Evolutionary conservation across 2,329 filamentous ascomycete genomes (phyloP), one percentile per base, ranked within the genome.

Genomic region (Cladosporium sphaerospermum): DNA sequence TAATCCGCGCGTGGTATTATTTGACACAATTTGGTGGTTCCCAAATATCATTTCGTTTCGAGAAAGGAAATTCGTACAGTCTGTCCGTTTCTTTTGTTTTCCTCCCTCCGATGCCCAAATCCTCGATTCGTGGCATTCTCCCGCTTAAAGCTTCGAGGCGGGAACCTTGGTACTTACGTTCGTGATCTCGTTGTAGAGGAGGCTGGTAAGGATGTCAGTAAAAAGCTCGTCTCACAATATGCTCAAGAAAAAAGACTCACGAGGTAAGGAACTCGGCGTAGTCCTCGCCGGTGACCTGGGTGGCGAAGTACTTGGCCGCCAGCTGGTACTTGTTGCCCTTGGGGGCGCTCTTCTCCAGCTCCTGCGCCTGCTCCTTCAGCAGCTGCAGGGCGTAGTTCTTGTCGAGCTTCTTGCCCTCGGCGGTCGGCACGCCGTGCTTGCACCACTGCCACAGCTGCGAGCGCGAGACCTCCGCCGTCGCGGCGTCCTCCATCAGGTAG

Each of bases 391-490:
- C 86, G 68, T 96, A 97, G 34, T 83, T 82, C 79, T 96, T 96
- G 75, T 95, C 91, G 61, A 99, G 85, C 66, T 83, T 88, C 80
- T 92, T 91, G 73, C 92, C 92, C 68, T 96, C 89, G 41, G 85
- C 81, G 7, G 91, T 96, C 57, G 79, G 80, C 56, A 92, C 75
- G 50, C 80, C 77, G 68, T 86, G 83, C 66, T 80, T 84, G 59
- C 86, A 83, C 93, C 93, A 99, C 72, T 99, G 93, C 92, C 92
- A 96, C 43, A 99, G 80, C 78, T 99, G 93, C 62, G 83, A 89
- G 64, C 93, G 85, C 53, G 88, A 95, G 4, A 99, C 93, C 72
- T 99, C 93, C 46, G 93, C 93, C 1, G 93, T 99, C 19, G 93
- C 93, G 14, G 93, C 93, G 64, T 97, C 93, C 76, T 99, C 93